Percentiles rank a stretch among this genome's conserved stretches.
Conservation (phyloP, 2,329 filamentous ascomycete genomes). For the Fusarium clavum region DNA sequence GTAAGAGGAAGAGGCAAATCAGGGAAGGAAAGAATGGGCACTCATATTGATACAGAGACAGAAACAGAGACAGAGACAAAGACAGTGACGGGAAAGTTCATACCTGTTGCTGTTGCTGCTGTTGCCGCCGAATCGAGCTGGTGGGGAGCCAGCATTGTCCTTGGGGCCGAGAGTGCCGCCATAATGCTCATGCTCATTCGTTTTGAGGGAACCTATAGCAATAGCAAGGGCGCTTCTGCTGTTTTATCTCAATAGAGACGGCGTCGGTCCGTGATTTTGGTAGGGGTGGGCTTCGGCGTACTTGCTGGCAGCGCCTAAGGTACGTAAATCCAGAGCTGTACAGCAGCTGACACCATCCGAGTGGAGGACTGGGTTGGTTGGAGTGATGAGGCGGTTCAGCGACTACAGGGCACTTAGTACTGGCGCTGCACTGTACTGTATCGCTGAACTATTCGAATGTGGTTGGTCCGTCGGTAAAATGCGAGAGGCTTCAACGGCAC, state of each 20-base stretch:
- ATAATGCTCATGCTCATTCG: constrained; percentile 24
- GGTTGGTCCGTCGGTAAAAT: constrained; percentile 39
- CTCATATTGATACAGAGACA: constrained; percentile 6
- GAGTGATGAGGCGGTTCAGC: constrained; percentile 31
- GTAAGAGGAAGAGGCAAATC: constrained; percentile 17
- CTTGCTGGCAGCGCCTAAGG: constrained; percentile 28
- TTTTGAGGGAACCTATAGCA: constrained; percentile 12
- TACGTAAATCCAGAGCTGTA: constrained; percentile 28
- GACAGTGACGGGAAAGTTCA: constrained; percentile 7
- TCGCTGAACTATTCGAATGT: constrained; percentile 27
- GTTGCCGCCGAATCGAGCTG: constrained; percentile 40
- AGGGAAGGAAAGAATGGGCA: constrained; percentile 14
- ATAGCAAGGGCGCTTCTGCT: constrained; percentile 28
- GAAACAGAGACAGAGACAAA: constrained; percentile 14
- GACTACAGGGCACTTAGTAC: constrained; percentile 13
- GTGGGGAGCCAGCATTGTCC: constrained; percentile 40
- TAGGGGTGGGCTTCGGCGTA: constrained; percentile 42
- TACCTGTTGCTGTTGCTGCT: constrained; percentile 41
- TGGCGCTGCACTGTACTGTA: constrained; percentile 13
- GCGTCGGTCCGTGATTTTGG: constrained; percentile 10
- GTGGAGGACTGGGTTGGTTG: constrained; percentile 22
- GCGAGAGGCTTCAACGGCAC: constrained; percentile 35
- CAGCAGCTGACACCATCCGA: constrained; percentile 42
- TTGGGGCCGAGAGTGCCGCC: constrained; percentile 44
- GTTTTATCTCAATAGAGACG: constrained; percentile 27